Evolutionary conservation across 108 stramenopile genomes (phyloP), one percentile per base, ranked within the genome.

Genomic region (Skeletonema tropicum): DNA sequence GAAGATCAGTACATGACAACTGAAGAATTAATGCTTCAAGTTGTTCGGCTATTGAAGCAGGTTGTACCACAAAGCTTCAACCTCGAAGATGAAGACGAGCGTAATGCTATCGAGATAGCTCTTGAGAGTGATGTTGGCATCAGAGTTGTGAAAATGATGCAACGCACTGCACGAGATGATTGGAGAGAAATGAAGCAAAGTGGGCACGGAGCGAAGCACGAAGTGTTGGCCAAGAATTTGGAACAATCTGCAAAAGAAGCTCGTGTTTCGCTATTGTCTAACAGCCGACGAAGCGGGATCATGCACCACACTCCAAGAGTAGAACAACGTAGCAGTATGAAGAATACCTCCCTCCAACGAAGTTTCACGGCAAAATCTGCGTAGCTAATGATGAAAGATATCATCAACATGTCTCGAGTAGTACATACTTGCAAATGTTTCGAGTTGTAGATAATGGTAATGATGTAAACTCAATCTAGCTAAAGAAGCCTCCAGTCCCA

Each of bases 31-130:
- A 58, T 83, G 77, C 64, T 83, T 55, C 49, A 79, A 42, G 77
- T 78, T 11, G 67, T 83, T 23, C 57, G 73, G 1, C 17, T 79
- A 21, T 39, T 83, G 31, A 68, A 64, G 13, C 29, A 78, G 13
- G 67, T 29, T 11, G 71, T 77, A 2, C 82, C 82, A 5, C 49
- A 60, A 19, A 69, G 73, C 0, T 74, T 83, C 67, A 83, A 83
- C 33, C 66, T 83, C 3, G 82, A 83, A 64, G 82, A 83, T 36
- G 39, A 68, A 15, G 77, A 74, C 9, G 82, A 60, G 21, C 74
- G 77, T 33, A 83, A 78, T n/a, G 72, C 82, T 9, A 74, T 83
- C 14, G 82, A 83, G 49, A 73, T 73, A 29, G 82, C 82, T 0
- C 59, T 83, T 29, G 77, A 73, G 31, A 79, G 46, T 23, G 71